These are phyloP conservation scores for Phytophthora megakarya DNA, from an alignment of 352 stramenopile species.

Conservation along the genomic window DNA sequence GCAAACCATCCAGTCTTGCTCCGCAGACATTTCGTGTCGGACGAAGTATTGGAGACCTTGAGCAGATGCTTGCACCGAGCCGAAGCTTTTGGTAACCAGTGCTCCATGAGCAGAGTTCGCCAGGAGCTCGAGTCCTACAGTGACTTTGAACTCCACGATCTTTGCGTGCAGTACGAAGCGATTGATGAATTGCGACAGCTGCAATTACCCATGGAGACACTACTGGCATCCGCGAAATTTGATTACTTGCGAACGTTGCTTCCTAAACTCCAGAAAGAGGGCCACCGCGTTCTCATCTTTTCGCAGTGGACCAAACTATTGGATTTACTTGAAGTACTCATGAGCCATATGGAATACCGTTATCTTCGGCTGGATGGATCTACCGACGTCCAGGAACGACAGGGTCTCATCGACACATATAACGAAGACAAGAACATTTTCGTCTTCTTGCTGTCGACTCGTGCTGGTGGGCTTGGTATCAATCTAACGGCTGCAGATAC, in stretches of 20 bases:
- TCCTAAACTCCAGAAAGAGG: slow-evolving; percentile 82
- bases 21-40: slow-evolving; percentile 75
- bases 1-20: slow-evolving; percentile 97
- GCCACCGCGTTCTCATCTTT: slow-evolving; percentile 97
- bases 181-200: slow-evolving; percentile 85
- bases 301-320: slow-evolving; percentile 96
- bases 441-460: slow-evolving; percentile 97
- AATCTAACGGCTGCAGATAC: slow-evolving; percentile 95
- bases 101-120: slow-evolving; percentile 79
- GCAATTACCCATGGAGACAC: slow-evolving; percentile 83
- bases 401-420: slow-evolving; percentile 85
- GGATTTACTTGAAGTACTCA: slow-evolving; percentile 92
- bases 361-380: slow-evolving; percentile 84
- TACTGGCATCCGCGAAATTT: slow-evolving; percentile 96
- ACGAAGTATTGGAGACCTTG: slow-evolving; percentile 84
- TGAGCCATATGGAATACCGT: slow-evolving; percentile 73
- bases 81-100: slow-evolving; percentile 88
- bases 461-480: slow-evolving; percentile 97
- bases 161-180: slow-evolving; percentile 88
- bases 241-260: slow-evolving; percentile 88
- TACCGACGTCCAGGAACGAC: slow-evolving; percentile 73
- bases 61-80: slow-evolving; percentile 75
- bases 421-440: slow-evolving; percentile 93
- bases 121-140: slow-evolving; percentile 94
- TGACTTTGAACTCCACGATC: slow-evolving; percentile 96